Conservation (phyloP, 352 stramenopile species). For the Phytophthora fragariae region DNA sequence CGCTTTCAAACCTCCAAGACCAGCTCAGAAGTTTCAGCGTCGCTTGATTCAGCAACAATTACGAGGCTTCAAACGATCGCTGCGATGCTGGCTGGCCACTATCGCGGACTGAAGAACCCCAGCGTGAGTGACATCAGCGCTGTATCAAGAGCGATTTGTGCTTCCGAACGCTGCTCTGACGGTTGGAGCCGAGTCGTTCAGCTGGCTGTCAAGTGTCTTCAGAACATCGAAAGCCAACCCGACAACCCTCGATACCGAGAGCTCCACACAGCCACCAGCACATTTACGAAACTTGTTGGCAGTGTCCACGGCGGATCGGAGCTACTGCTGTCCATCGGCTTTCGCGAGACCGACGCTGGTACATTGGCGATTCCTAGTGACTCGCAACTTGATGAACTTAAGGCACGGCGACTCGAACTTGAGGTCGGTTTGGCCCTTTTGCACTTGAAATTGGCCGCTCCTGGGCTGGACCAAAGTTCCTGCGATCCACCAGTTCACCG, state of each 20-base stretch:
- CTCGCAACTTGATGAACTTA: constrained; percentile 27
- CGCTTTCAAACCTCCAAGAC: constrained; percentile 51
- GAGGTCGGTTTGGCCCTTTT: constrained; percentile 44
- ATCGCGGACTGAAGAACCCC: constrained; percentile 44
- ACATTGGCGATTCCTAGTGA: constrained; percentile 50
- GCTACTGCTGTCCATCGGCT: constrained; percentile 58
- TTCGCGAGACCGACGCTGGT: constrained; percentile 56
- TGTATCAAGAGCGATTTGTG: constrained; percentile 51
- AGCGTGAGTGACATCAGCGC: constrained; percentile 62
- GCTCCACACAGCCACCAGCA: constrained; percentile 57
- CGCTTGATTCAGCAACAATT: constrained; percentile 40
- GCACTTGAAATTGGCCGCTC: neutral
- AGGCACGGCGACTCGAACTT: constrained; percentile 57
- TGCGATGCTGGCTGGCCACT: constrained; percentile 56
- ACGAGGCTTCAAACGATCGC: constrained; percentile 47
- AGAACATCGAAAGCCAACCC: constrained; percentile 61
- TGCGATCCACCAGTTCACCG: neutral
- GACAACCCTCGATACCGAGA: constrained; percentile 57
- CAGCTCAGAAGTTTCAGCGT: constrained; percentile 4
- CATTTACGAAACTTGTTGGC: constrained; percentile 51
- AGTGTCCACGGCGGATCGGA: constrained; percentile 46
- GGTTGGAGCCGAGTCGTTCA: constrained; percentile 54
- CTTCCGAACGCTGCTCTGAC: constrained; percentile 8
- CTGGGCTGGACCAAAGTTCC: neutral
- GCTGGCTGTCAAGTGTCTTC: constrained; percentile 53